Base-by-base conservation (phyloP, 2,329 filamentous ascomycete genomes). In the Trichoderma sp. region DNA sequence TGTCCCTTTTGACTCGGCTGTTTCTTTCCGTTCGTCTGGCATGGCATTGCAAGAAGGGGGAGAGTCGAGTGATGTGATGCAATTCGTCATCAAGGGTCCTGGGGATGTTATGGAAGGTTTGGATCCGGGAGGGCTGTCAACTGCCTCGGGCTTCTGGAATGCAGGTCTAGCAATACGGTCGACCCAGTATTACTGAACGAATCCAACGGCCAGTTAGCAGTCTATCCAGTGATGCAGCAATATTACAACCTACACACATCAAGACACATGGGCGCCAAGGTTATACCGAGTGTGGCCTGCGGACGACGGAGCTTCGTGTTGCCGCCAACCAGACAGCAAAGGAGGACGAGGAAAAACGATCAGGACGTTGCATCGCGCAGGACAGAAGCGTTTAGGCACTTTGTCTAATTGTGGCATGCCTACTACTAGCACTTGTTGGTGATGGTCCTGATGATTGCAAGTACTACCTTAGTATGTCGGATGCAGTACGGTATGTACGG, bases 261-360 rank as follows among this genome's bases (percentile, higher is more conserved):
- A 10, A 39, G 34, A 39, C 12, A 39, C 12, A 39, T 39, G 34
- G 10, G 34, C 34, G 50, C 24, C 59, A 54, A 55, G 28, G 59
- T 62, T 48, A 54, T 62, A 62, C 54, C 30, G 39, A 55, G 59
- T 34, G 48, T 54, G 59, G 59, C 45, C 59, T 62, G 48, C 59
- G 59, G 59, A 17, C 39, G 43, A 62, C 50, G 59, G 59, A 62
- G 59, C 59, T 44, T 62, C 50, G 21, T 39, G 50, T 39, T 39
- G 50, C 59, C 59, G 50, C 59, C 59, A 62, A 62, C 48, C 50
- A 47, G 34, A 45, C 30, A 45, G 5, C 39, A 19, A 26, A 47
- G 24, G 19, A n/a, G 34, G 12, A 39, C 34, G 28, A 39, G 34
- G 9, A 7, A 10, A 30, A 30, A 28, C 41, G 48, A 47, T 26